phyloP scores from a whole-genome alignment of 108 stramenopile species.

The Stephanodiscus minutulus region DNA sequence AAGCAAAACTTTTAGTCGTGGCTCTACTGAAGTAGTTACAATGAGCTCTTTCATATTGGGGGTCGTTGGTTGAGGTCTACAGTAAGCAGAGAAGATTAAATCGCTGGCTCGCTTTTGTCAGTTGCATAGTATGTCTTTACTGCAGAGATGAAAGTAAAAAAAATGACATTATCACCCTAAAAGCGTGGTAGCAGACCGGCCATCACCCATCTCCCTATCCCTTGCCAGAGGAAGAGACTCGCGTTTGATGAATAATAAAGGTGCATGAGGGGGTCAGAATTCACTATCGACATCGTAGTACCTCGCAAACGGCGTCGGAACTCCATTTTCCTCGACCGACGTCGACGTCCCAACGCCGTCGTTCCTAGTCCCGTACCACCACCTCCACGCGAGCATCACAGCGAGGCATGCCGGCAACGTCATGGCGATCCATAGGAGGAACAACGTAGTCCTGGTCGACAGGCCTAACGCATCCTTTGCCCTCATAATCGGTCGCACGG shows the following conservation, averaged over 20 bases:
- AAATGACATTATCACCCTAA: no score
- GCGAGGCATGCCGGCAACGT: not conserved
- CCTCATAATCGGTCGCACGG: constrained; percentile 35
- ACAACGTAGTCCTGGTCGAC: constrained; percentile 20
- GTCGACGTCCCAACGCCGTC: not conserved
- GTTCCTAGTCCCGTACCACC: constrained; percentile 16
- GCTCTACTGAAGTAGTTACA: no score
- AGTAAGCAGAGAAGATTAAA: not conserved
- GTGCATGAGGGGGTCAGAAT: constrained; percentile 13
- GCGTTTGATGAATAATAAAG: no score
- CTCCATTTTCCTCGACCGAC: constrained; percentile 5
- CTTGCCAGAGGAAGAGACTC: no score
- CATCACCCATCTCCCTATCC: no score
- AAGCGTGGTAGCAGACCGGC: no score
- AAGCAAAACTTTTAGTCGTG: no score
- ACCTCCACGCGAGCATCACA: constrained; percentile 7
- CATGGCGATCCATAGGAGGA: not conserved
- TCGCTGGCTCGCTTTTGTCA: not conserved
- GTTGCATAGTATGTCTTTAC: not conserved
- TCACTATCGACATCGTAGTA: constrained; percentile 17
- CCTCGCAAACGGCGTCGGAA: constrained; percentile 2
- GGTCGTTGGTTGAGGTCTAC: no score
- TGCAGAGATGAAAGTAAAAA: not conserved
- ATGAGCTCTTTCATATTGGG: no score
- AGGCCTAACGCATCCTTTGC: constrained; percentile 33